phyloP scores from a whole-genome alignment of 225 moss, liverwort and hornwort species.

The Anthoceros angustus region DNA sequence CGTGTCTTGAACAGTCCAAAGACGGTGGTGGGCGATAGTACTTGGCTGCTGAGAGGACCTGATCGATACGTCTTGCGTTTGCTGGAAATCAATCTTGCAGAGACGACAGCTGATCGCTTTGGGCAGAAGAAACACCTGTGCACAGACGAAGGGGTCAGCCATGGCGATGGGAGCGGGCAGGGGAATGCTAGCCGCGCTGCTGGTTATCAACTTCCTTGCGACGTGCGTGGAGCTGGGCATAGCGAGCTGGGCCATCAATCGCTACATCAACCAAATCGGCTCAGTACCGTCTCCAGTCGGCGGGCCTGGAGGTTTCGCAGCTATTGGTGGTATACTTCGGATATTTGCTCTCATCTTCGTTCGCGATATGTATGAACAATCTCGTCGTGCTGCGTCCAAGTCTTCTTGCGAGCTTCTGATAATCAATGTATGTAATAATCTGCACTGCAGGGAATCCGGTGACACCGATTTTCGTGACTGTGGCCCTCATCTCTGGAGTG shows the following conservation, averaged over 20 bases:
- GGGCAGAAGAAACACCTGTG: too few relatives aligned
- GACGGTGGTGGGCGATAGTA: too few relatives aligned
- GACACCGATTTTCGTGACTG: background rate
- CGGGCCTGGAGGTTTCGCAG: background rate
- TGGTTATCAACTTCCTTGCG: background rate
- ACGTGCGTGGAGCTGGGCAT: background rate
- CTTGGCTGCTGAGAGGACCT: too few relatives aligned
- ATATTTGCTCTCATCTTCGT: background rate
- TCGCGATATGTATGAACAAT: background rate
- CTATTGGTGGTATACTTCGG: background rate
- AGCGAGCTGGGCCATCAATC: background rate
- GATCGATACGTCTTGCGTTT: too few relatives aligned
- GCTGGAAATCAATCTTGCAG: too few relatives aligned
- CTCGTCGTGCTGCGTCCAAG: background rate
- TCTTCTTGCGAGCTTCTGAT: background rate
- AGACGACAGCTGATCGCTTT: too few relatives aligned
- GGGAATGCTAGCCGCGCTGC: background rate
- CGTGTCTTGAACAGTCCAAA: too few relatives aligned
- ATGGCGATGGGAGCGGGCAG: background rate
- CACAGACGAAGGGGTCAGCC: background rate
- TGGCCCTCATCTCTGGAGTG: background rate
- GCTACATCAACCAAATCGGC: background rate
- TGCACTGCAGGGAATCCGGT: background rate
- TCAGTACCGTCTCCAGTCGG: background rate
- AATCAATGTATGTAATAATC: background rate